Base-by-base conservation (phyloP, 805 yeast genomes). In the Metschnikowia dekortorum region DNA sequence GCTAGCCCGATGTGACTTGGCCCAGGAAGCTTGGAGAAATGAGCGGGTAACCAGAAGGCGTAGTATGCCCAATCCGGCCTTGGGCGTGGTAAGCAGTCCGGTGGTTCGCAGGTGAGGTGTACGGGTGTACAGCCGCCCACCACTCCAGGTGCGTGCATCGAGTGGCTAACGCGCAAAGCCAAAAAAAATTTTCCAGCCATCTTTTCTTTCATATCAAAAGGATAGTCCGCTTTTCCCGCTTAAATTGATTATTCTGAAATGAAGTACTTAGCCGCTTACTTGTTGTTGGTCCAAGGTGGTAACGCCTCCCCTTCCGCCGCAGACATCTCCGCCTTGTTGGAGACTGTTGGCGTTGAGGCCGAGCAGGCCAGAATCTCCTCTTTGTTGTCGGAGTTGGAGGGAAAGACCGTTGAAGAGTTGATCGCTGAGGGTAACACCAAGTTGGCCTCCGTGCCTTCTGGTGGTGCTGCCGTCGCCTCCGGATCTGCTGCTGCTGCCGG, bases 191-290 rank as follows among this genome's bases (percentile, higher is more conserved):
- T 46, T 48, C 46, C 37, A 39, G 34, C 31, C 38, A 42, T 56
- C 58, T 60, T 56, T 50, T 51, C 53, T 53, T 56, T 54, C 57
- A 48, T 40, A 59, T 55, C 69, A 85, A 85, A 44, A 80, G 91
- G 83, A 85, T 86, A 85, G 91, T 86, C 92, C 80, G 92, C 89
- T 66, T 59, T 61, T 54, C 57, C 66, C 73, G 88, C 89, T 84
- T 84, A 84, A 83, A 82, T 75, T 82, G 88, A 83, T 84, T 84
- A 84, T 83, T 83, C 85, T 81, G 73, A 60, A 72, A 81, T 90
- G 97, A 94, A 90, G 88, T 92, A 92, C 85, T 87, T 94, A 81
- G 99, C 99, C 80, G 98, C 99, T 78, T 94, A 94, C 84, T 87
- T 94, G 79, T 87, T 92, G 80, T 85, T 94, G 79, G 90, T 86